Percentiles rank a stretch among this genome's conserved stretches.
Conservation (phyloP, 164 flowering plant species). For the Echeveria elegans region DNA sequence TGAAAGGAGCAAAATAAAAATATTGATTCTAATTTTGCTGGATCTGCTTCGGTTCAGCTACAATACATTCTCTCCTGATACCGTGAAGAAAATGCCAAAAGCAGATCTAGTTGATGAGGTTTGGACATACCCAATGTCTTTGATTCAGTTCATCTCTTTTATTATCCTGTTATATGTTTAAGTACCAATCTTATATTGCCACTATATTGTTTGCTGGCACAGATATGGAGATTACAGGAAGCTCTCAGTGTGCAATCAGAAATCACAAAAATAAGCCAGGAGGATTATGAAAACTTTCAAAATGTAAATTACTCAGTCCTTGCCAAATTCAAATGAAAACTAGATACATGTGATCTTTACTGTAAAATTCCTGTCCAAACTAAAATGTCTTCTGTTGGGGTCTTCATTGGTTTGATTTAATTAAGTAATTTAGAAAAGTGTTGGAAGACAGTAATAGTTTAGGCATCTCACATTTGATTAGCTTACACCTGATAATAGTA, state of each 20-base stretch:
- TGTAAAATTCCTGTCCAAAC: background rate
- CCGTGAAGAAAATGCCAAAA: slow-evolving; percentile 36
- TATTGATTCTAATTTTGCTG: background rate
- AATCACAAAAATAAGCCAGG: slow-evolving; percentile 31
- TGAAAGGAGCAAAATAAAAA: no score
- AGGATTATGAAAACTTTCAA: slow-evolving; percentile 38
- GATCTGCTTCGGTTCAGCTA: slow-evolving; percentile 19
- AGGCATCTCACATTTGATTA: background rate
- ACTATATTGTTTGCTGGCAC: slow-evolving; percentile 4
- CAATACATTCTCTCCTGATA: slow-evolving; percentile 35
- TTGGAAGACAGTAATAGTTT: no score
- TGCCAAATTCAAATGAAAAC: background rate
- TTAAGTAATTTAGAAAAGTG: no score
- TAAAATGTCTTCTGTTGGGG: background rate
- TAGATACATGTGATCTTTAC: background rate
- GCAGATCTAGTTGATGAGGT: slow-evolving; percentile 37
- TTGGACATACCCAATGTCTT: background rate
- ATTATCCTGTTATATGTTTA: background rate
- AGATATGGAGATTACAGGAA: slow-evolving; percentile 40
- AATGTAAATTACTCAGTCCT: slow-evolving; percentile 21
- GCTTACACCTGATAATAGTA: no score
- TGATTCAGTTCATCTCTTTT: background rate
- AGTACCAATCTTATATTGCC: background rate
- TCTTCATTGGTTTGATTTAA: background rate
- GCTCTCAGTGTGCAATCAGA: slow-evolving; percentile 38